These are phyloP conservation scores for Teunomyces atbi DNA, from an alignment of 805 yeast species.

Conservation along the genomic window DNA sequence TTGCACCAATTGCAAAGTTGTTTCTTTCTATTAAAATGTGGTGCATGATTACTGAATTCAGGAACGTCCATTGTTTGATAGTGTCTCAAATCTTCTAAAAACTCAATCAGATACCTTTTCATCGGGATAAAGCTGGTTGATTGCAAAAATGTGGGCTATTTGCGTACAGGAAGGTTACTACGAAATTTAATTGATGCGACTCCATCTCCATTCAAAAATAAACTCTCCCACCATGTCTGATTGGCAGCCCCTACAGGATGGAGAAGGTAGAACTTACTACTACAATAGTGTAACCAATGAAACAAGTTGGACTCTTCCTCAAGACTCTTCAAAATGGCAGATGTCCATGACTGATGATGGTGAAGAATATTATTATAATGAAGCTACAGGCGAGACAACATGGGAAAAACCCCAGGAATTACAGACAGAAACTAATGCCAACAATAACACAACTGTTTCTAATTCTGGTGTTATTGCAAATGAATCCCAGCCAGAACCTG, in stretches of 20 bases:
- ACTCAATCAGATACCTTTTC: background rate
- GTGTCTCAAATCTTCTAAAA: background rate
- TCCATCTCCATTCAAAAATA: background rate
- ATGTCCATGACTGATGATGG: slow-evolving; percentile 56
- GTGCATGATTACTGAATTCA: too few relatives aligned
- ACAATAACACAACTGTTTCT: slow-evolving; percentile 7
- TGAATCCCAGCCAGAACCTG: background rate
- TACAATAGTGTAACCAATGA: slow-evolving; percentile 62
- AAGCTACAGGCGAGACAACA: slow-evolving; percentile 60
- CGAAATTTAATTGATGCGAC: background rate
- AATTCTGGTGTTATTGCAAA: slow-evolving; percentile 1
- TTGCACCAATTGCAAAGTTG: background rate
- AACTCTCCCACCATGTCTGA: slow-evolving; percentile 12
- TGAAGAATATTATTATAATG: slow-evolving; percentile 65
- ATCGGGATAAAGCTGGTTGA: background rate
- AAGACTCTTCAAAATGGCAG: slow-evolving; percentile 31
- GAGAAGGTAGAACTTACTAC: slow-evolving; percentile 69
- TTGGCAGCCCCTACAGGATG: slow-evolving; percentile 69
- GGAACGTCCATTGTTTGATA: background rate
- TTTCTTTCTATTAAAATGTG: background rate
- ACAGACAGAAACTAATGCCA: slow-evolving; percentile 6
- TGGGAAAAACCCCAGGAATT: slow-evolving; percentile 77
- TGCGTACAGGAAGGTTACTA: slow-evolving; percentile 1
- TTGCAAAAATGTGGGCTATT: background rate
- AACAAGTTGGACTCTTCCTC: slow-evolving; percentile 83